A percentile compares a stretch with the other conserved stretches of the same genome.
These are phyloP conservation scores for Aphanomyces invadans DNA, from an alignment of 352 stramenopile genomes.

Conservation along the genomic window DNA sequence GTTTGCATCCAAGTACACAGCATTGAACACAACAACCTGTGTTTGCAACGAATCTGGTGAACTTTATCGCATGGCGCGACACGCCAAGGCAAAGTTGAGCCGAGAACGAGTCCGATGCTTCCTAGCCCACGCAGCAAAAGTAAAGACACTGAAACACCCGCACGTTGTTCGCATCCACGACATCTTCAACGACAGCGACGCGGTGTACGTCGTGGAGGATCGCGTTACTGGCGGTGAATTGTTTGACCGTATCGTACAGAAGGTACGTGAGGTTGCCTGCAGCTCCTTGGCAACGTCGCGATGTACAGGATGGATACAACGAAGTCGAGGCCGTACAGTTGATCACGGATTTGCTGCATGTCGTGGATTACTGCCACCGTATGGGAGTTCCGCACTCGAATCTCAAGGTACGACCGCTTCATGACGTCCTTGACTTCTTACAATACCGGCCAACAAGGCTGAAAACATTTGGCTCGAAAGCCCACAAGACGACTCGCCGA, in stretches of 20 bases:
- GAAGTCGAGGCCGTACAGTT: neutral
- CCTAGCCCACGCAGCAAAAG: neutral
- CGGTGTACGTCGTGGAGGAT: neutral
- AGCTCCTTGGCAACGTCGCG: too few relatives aligned
- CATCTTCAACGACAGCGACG: neutral
- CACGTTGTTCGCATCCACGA: neutral
- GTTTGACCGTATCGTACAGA: neutral
- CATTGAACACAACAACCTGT: neutral
- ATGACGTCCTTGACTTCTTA: neutral
- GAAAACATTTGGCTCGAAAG: neutral
- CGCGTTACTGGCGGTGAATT: neutral
- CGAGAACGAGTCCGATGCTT: neutral
- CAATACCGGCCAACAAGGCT: neutral
- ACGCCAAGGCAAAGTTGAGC: neutral
- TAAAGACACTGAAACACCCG: neutral
- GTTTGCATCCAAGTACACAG: neutral
- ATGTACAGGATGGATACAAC: neutral
- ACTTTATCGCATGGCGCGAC: neutral
- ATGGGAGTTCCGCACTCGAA: neutral
- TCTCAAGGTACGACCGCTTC: neutral
- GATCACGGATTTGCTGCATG: neutral
- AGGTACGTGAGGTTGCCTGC: neutral
- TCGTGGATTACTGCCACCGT: neutral
- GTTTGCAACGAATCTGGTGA: neutral
- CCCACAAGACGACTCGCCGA: neutral